These are phyloP conservation scores for Podila clonocystis DNA, from an alignment of 192 early-diverging fungal species.

Conservation along the genomic window DNA sequence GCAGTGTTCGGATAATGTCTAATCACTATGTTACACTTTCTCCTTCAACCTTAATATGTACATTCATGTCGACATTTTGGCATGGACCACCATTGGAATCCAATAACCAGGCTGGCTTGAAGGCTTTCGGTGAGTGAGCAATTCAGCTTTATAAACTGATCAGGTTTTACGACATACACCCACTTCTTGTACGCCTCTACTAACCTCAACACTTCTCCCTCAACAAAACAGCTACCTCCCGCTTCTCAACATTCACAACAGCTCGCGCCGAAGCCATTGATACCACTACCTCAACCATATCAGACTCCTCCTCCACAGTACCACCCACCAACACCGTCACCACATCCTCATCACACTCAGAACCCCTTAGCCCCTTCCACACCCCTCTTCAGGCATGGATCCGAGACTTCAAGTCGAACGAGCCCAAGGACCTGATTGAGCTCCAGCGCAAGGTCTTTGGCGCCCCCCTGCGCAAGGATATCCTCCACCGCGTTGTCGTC, in stretches of 20 bases:
- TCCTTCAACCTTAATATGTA: not conserved
- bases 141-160: not conserved
- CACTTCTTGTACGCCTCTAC: not conserved
- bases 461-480: slow-evolving; percentile 77
- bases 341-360: slow-evolving; percentile 5
- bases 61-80: not conserved
- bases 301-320: slow-evolving; percentile 3
- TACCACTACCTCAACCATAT: not conserved
- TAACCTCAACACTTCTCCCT: not conserved
- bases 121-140: slow-evolving; percentile 23
- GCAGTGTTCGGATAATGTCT: not conserved
- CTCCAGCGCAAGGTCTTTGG: slow-evolving; percentile 82
- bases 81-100: not conserved
- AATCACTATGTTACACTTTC: not conserved
- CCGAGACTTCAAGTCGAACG: slow-evolving; percentile 77
- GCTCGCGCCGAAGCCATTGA: slow-evolving; percentile 33
- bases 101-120: slow-evolving; percentile 16
- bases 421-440: slow-evolving; percentile 75
- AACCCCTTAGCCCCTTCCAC: slow-evolving; percentile 38
- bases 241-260: slow-evolving; percentile 41
- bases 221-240: slow-evolving; percentile 7
- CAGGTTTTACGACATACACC: not conserved
- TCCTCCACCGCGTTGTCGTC: slow-evolving; percentile 84
- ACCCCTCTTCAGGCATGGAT: slow-evolving; percentile 77
- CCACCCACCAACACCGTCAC: not conserved